phyloP scores from a whole-genome alignment of 2,329 filamentous ascomycete species.

The Graphiopsis chlorocephala region DNA sequence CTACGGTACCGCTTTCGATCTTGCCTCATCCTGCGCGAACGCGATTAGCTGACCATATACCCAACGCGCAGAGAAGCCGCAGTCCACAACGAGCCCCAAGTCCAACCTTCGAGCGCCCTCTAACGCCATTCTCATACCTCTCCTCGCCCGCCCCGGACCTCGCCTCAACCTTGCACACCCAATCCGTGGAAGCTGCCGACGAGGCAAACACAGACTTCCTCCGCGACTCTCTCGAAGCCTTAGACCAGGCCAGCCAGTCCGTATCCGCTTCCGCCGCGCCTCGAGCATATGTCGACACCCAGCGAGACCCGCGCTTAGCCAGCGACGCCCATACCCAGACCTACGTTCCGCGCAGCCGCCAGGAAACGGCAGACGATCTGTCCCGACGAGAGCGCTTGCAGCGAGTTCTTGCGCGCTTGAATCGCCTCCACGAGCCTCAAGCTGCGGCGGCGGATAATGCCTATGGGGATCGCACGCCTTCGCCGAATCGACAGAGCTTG shows the following conservation, averaged over 20 bases:
- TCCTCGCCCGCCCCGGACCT: constrained; percentile 52
- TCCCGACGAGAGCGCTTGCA: constrained; percentile 43
- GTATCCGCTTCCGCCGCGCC: not conserved
- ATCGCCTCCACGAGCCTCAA: constrained; percentile 42
- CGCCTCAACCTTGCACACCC: constrained; percentile 48
- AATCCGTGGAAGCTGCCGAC: constrained; percentile 34
- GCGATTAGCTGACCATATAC: not conserved
- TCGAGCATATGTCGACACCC: constrained; percentile 20
- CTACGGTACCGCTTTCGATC: constrained; percentile 8
- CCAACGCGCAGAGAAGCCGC: not conserved
- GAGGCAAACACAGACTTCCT: constrained; percentile 53
- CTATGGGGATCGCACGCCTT: constrained; percentile 53
- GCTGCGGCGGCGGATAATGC: constrained; percentile 30
- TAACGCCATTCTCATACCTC: constrained; percentile 42
- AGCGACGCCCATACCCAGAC: not conserved
- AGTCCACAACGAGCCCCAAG: not conserved
- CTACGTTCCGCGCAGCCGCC: constrained; percentile 9
- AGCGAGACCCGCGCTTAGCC: constrained; percentile 25
- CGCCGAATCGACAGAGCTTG: constrained; percentile 51
- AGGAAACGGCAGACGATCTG: constrained; percentile 35
- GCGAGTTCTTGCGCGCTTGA: constrained; percentile 45
- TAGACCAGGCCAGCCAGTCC: constrained; percentile 20
- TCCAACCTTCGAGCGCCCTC: not conserved
- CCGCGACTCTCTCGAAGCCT: constrained; percentile 40
- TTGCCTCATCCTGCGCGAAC: not conserved